Evolutionary conservation across 768 basidiomycete species (phyloP).

Genomic region (Lentinula aciculospora): DNA sequence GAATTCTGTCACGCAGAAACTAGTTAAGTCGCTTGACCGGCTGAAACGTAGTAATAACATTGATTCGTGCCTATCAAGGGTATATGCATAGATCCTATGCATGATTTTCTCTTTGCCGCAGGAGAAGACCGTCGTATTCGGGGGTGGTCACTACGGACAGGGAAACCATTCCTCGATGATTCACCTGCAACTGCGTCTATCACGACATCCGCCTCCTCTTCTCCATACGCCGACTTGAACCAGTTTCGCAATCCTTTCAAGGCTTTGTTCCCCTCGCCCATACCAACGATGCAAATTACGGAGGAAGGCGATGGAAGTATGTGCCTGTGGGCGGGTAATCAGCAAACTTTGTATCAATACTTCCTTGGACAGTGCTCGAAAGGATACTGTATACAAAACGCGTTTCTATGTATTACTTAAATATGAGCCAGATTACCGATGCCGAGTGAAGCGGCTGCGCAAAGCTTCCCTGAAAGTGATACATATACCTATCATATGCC

Average conservation of each 20-base stretch:
- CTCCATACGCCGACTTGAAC: background rate
- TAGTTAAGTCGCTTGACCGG: conserved; percentile 35
- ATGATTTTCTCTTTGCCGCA: conserved; percentile 61
- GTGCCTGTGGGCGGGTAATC: conserved; percentile 50
- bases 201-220: background rate
- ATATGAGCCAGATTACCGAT: too few species aligned
- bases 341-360: conserved; percentile 40
- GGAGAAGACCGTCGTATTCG: conserved; percentile 62
- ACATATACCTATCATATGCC: too few species aligned
- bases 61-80: conserved; percentile 38
- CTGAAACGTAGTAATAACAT: background rate
- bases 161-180: conserved; percentile 29
- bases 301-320: conserved; percentile 28
- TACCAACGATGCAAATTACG: conserved; percentile 47
- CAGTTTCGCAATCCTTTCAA: conserved; percentile 23
- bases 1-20: conserved; percentile 44
- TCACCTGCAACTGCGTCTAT: conserved; percentile 8
- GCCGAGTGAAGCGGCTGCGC: too few species aligned
- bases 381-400: background rate
- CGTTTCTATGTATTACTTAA: too few species aligned
- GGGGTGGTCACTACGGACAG: conserved; percentile 62
- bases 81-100: conserved; percentile 47
- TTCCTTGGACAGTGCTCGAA: conserved; percentile 32
- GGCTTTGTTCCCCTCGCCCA: conserved; percentile 26
- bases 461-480: too few species aligned